Evolutionary conservation across 2,329 filamentous ascomycete species (phyloP), one percentile per base, ranked within the genome.

Genomic region (Paecilomyces niveus): DNA sequence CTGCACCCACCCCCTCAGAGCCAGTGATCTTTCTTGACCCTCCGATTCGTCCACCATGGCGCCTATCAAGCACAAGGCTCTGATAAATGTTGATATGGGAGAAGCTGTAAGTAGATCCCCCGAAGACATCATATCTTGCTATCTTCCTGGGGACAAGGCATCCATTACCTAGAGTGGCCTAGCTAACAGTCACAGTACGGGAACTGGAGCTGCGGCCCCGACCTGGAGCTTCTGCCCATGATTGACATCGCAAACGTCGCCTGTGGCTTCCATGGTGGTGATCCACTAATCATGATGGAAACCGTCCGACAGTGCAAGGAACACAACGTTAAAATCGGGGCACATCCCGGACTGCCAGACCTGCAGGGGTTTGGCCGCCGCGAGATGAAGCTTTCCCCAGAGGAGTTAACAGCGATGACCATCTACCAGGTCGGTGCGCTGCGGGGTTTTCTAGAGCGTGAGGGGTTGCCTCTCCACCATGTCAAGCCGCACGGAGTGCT

Each of bases 331-430:
- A 77, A 76, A 54, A 73, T 83, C 5, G 85, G 85, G 7, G 86
- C 86, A 0, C 85, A 89, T 63, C 85, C 85, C 0, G 84, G 85
- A 1, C 74, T 87, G 0, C 84, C 83, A n/a, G 85, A 88, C 67
- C 76, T 86, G 22, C 79, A 84, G 71, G 85, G 85, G 8, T 88
- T 88, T 64, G 85, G 85, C 2, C 76, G 85, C 1, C 78, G 85
- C 18, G 80, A 84, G 61, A 87, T 88, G 69, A 81, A 83, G 52
- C 76, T 88, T 64, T 72, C 76, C 0, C 76, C 81, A 0, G 81
- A 82, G 18, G 84, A 86, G 63, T 73, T 84, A 60, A 82, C 81
- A 1, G 82, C 83, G 7, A 80, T 82, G 61, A 77, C 82, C 0
- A 70, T 85, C 32, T 88, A 88, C 69, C 85, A 88, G 66, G 80